Evolutionary conservation across 2,329 filamentous ascomycete genomes (phyloP), one percentile per base, ranked within the genome.

Genomic region (Fusarium sp.): DNA sequence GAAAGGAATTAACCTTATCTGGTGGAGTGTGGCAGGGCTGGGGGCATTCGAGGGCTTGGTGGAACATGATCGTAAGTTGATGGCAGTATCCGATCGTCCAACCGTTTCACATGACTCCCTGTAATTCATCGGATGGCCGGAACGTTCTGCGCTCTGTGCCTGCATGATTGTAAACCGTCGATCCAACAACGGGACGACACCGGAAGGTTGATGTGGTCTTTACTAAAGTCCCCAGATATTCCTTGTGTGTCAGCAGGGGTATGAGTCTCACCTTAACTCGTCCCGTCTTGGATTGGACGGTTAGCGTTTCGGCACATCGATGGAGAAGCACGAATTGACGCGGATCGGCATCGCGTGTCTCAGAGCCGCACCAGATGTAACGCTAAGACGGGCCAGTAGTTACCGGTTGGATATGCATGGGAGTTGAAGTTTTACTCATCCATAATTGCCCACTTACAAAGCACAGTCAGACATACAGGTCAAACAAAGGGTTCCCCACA

Each of bases 151-250:
- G n/a, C 42, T 42, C 38, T 20, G 18, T 13, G 36, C 25, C n/a
- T 33, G 46, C 46, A 51, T 51, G n/a, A 51, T 31, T 33, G 27
- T 50, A 29, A 27, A 5, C 44, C 27, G 44, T 29, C 44, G 44
- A 50, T 51, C 46, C 46, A 51, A 51, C 46, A 51, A 51, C n/a
- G 27, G 29, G 46, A 51, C 46, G 46, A 31, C 46, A 53, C 29
- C 18, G 29, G 14, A 33, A 53, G 16, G n/a, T 34, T 51, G 27
- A 23, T 23, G 27, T 18, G n/a, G 46, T 31, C 25, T 31, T 20
- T 4, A 11, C 46, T 33, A 16, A 9, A 29, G 46, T 51, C 46
- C 46, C 46, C 46, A 51, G 46, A 11, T 51, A 29, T 51, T 33
- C 44, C 44, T 33, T 51, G 46, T 50, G n/a, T 51, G 46, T 33